Evolutionary conservation across 371 early-diverging fungal genomes (phyloP), one percentile per base, ranked within the genome.

Genomic region (Homolaphlyctis polyrhiza): DNA sequence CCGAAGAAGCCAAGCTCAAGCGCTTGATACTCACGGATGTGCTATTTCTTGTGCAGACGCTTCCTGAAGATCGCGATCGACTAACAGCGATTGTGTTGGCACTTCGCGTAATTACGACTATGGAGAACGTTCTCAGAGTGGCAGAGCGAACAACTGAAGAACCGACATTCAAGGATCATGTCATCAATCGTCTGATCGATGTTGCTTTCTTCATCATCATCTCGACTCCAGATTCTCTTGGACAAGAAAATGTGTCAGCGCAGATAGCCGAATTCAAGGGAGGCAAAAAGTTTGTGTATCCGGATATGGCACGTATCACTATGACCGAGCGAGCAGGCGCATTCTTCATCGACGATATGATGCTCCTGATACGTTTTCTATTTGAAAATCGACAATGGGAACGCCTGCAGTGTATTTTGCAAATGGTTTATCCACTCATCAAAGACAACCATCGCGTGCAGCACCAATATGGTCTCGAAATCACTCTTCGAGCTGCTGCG

Each of bases 331-430:
- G 47, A 18, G 18, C 18, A 4, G 2, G 25, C 8, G 3, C 3
- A 3, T 47, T 47, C 25, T 18, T 47, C 47, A 25, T 47, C 47
- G 47, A 47, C 47, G 47, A 47, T 18, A 3, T 47, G n/a, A 47
- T 47, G 47, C 47, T 3, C 4, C 18, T 47, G 2, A 47, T 8
- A 4, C 3, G 47, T n/a, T 47, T 47, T 25, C 47, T 47, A 2
- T 47, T 47, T 47, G 47, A 47, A 25, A 47, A 47, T 25, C 47
- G 47, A 18, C 47, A 47, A 47, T 47, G 47, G 47, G 47, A 47
- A 47, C 47, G 47, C 25, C 47, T 47, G 8, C 47, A 47, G 4
- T 47, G 47, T 25, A 47, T 47, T 18, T 25, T 47, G 3, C 47
- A 47, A 47, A 47, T 47, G 47, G 18, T 18, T 3, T 47, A 47